Conservation (phyloP, 23 red algal genomes). For the Porphyridium purpureum region DNA sequence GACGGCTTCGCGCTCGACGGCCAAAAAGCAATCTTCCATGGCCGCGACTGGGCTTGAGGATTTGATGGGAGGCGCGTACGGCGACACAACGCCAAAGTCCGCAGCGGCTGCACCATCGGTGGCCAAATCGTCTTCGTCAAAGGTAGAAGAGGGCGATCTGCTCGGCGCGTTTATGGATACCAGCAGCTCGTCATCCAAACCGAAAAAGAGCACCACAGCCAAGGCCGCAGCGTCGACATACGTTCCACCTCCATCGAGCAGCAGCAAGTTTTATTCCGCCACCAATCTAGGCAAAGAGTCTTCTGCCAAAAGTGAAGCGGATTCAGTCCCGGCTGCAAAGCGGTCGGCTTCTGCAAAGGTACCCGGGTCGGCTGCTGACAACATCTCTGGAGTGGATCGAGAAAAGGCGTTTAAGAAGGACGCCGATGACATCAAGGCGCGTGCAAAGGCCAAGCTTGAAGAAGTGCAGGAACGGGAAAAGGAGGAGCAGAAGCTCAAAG, state of each 20-base stretch:
- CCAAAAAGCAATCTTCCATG: too few relatives aligned
- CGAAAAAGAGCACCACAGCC: not conserved
- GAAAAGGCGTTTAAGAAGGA: conserved; percentile 32
- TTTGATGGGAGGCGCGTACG: too few relatives aligned
- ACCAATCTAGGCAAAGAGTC: not conserved
- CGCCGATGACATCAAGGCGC: conserved; percentile 40
- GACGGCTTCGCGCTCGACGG: too few relatives aligned
- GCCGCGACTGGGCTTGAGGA: too few relatives aligned
- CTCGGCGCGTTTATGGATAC: conserved; percentile 32
- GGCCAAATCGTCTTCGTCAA: conserved; percentile 6
- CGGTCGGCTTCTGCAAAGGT: not conserved
- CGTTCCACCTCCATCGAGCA: not conserved
- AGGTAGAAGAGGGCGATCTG: conserved; percentile 39
- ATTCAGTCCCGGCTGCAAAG: not conserved
- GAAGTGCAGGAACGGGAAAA: conserved; percentile 51
- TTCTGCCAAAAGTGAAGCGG: not conserved
- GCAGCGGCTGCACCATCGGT: too few relatives aligned
- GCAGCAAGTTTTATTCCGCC: not conserved
- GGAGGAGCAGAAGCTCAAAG: conserved; percentile 19
- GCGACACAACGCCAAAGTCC: too few relatives aligned
- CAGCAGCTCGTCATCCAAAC: conserved; percentile 1
- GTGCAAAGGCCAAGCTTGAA: conserved; percentile 51
- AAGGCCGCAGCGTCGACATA: not conserved
- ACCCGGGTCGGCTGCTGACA: conserved; percentile 6
- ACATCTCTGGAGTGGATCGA: conserved; percentile 16